A percentile compares a stretch with the other conserved stretches of the same genome.
These are phyloP conservation scores for Trypanosoma theileri DNA, from an alignment of 208 protist genomes.

Conservation along the genomic window DNA sequence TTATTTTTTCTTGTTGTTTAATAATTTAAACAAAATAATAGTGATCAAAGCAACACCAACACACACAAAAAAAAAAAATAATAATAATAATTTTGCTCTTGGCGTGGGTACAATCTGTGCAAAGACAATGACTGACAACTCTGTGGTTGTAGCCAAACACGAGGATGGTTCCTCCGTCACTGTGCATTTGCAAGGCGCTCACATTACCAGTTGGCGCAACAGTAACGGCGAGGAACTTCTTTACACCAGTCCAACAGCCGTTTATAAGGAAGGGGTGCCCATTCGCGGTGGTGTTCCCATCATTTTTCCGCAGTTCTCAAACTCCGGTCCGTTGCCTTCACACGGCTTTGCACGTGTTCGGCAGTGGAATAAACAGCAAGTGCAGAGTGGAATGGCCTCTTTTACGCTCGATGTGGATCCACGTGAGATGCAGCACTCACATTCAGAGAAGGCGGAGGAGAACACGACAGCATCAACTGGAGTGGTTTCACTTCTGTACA, in stretches of 20 bases:
- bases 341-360: slow-evolving; percentile 82
- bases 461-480: not conserved
- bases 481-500: slow-evolving; percentile 43
- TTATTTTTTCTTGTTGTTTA: not conserved
- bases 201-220: slow-evolving; percentile 81
- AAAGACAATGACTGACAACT: slow-evolving; percentile 7
- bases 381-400: slow-evolving; percentile 15
- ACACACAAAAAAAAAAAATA: not conserved
- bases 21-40: too few relatives aligned
- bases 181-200: slow-evolving; percentile 85
- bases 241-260: slow-evolving; percentile 80
- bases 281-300: slow-evolving; percentile 89
- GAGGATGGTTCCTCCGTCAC: slow-evolving; percentile 70
- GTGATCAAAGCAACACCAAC: too few relatives aligned
- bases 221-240: slow-evolving; percentile 61
- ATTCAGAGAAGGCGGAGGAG: not conserved
- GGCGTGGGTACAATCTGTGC: too few relatives aligned
- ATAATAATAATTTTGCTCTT: too few relatives aligned
- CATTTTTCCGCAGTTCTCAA: slow-evolving; percentile 88
- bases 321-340: slow-evolving; percentile 53
- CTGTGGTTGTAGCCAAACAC: slow-evolving; percentile 11
- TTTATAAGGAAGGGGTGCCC: slow-evolving; percentile 62
- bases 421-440: not conserved
- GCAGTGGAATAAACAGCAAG: slow-evolving; percentile 24
- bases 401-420: slow-evolving; percentile 20